Conservation (phyloP, 441 rosid genomes). For the Aquilaria agallochum region DNA sequence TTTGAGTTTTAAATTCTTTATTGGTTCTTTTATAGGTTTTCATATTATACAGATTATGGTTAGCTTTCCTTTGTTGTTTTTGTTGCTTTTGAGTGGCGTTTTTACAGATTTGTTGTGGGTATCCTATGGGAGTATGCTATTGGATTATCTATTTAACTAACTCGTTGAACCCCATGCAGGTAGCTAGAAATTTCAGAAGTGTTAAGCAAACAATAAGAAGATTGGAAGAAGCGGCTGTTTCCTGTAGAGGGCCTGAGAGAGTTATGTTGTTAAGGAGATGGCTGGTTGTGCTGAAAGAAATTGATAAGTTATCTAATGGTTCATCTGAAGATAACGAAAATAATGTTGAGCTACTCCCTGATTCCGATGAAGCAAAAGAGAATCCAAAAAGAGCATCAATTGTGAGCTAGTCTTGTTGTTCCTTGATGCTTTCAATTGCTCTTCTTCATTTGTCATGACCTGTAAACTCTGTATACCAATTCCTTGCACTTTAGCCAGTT, state of each 20-base stretch:
- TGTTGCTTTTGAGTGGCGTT: too few relatives aligned
- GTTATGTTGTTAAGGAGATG: slow-evolving; percentile 74
- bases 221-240: slow-evolving; percentile 84
- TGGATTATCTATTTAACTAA: too few relatives aligned
- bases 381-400: slow-evolving; percentile 35
- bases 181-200: slow-evolving; percentile 53
- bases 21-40: too few relatives aligned
- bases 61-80: too few relatives aligned
- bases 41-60: too few relatives aligned
- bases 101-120: too few relatives aligned
- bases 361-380: slow-evolving; percentile 56
- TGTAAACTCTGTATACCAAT: not conserved
- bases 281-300: slow-evolving; percentile 72
- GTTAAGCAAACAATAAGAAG: slow-evolving; percentile 74
- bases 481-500: not conserved
- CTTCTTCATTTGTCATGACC: not conserved
- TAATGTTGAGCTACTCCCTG: slow-evolving; percentile 37
- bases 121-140: too few relatives aligned
- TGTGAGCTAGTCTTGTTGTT: slow-evolving; percentile 33
- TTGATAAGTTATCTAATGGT: slow-evolving; percentile 40
- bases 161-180: slow-evolving; percentile 30
- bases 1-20: too few relatives aligned
- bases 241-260: slow-evolving; percentile 80
- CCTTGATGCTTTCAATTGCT: not conserved
- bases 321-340: slow-evolving; percentile 39